Percentiles rank a stretch among this genome's conserved stretches.
Evolutionary conservation across 2,329 filamentous ascomycete genomes (phyloP).

Genomic region (Hypoxylon sp.): DNA sequence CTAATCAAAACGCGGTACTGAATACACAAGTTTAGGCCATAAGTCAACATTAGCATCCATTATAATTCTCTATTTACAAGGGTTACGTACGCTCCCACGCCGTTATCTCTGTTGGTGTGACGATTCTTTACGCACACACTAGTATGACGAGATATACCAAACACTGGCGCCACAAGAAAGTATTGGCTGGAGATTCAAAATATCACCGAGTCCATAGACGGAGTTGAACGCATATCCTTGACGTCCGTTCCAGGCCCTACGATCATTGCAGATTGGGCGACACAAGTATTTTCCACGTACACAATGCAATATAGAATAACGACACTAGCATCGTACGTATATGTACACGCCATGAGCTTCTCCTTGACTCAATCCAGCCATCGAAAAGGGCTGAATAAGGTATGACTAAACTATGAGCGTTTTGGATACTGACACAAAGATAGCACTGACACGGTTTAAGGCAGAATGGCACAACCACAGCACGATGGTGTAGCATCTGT

Average conservation of each 20-base stretch:
- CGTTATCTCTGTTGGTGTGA: constrained; percentile 50
- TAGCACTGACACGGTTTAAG: constrained; percentile 73
- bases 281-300: constrained; percentile 63
- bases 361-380: background rate
- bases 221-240: constrained; percentile 58
- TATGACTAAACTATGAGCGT: too few relatives aligned
- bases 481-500: constrained; percentile 69
- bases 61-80: background rate
- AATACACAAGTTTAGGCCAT: too few relatives aligned
- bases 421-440: background rate
- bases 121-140: constrained; percentile 65
- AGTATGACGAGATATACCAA: constrained; percentile 57
- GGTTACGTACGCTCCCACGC: constrained; percentile 12
- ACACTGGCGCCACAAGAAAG: constrained; percentile 67
- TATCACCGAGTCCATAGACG: constrained; percentile 62
- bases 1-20: too few relatives aligned
- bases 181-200: constrained; percentile 63
- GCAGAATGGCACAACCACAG: constrained; percentile 66
- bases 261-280: constrained; percentile 65
- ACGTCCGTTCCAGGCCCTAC: constrained; percentile 73
- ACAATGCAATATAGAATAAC: constrained; percentile 66
- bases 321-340: constrained; percentile 65
- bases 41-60: too few relatives aligned
- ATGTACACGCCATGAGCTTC: background rate
- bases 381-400: background rate